Base-by-base conservation (phyloP, 331 rosid species). In the Malus hybrid region DNA sequence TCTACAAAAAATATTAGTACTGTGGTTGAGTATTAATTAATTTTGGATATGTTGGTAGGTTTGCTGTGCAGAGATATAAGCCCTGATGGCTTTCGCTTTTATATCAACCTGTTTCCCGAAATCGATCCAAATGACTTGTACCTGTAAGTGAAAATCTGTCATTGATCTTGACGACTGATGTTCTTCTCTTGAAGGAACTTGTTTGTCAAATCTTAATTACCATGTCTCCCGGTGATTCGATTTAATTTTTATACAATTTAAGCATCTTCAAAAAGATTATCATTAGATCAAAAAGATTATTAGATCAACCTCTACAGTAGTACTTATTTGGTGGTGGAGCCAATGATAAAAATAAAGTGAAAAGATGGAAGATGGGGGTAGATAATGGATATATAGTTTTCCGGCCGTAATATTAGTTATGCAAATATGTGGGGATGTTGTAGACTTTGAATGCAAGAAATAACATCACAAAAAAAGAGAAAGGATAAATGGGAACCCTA, bases 41-140 rank as follows among this genome's bases (percentile, higher is more conserved):
- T 62, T 6, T 68, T 63, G 62, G 67, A 78, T 82, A 72, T 66
- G 52, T 82, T 86, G 82, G 72, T 92, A 92, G 99, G 99, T 71
- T 78, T 90, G 58, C 79, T 94, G n/a, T 91, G 97, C 89, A 87
- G 99, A 83, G 99, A 94, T 77, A 68, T 90, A 72, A 92, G 99
- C 76, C 91, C 96, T 2, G 96, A 94, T 73, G 99, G 99, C 75
- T 88, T 94, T 77, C 95, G 96, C 62, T 94, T 91, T 84, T 94
- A 87, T 72, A 48, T 86, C 53, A 91, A 92, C 86, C 80, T 94
- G 77, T 94, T 91, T 81, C 32, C 83, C 12, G 97, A 94, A 76
- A 83, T 91, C 53, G 77, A 81, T 77, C 82, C 72, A 58, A 86
- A 85, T 77, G 94, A 88, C 71, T 14, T 86, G 63, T 61, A 86